Conservation (phyloP, 2,329 filamentous ascomycete species). For the Pseudocercospora musae region DNA sequence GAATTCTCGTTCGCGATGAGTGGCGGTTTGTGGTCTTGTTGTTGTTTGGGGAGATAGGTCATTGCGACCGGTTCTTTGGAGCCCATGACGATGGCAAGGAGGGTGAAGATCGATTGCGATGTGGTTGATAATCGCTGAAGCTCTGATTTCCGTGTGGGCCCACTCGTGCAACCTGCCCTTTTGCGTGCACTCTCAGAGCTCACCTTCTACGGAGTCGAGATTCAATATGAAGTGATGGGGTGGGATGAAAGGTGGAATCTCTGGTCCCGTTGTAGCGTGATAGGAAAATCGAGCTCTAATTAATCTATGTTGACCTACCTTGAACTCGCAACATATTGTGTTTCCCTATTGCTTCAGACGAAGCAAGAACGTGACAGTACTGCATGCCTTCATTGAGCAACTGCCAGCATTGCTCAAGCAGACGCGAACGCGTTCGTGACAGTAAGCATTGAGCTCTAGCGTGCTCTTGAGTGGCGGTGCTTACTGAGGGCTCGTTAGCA, state of each 20-base stretch:
- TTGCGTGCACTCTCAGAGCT: too few species aligned
- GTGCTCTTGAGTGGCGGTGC: background rate
- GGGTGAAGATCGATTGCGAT: too few species aligned
- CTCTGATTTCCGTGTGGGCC: too few species aligned
- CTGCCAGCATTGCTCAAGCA: background rate
- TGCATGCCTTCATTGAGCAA: background rate
- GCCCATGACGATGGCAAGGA: background rate
- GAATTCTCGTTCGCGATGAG: constrained; percentile 67
- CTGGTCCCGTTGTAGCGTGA: background rate
- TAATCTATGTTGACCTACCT: background rate
- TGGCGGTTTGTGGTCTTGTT: constrained; percentile 60
- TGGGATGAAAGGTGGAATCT: too few species aligned
- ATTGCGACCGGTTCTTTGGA: background rate
- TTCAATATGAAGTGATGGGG: too few species aligned
- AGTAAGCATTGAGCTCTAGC: background rate
- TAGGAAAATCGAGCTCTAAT: constrained; percentile 1
- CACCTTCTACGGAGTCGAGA: too few species aligned
- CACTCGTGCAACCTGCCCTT: too few species aligned
- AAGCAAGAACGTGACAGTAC: background rate
- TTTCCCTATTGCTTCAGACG: background rate
- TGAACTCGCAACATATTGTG: background rate
- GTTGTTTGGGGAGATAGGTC: constrained; percentile 55
- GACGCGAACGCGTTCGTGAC: background rate
- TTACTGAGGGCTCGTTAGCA: background rate
- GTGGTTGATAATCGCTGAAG: too few species aligned